A percentile compares a stretch with the other conserved stretches of the same genome.
These are phyloP conservation scores for Diaporthe destruens DNA, from an alignment of 2,329 filamentous ascomycete species.

Conservation along the genomic window DNA sequence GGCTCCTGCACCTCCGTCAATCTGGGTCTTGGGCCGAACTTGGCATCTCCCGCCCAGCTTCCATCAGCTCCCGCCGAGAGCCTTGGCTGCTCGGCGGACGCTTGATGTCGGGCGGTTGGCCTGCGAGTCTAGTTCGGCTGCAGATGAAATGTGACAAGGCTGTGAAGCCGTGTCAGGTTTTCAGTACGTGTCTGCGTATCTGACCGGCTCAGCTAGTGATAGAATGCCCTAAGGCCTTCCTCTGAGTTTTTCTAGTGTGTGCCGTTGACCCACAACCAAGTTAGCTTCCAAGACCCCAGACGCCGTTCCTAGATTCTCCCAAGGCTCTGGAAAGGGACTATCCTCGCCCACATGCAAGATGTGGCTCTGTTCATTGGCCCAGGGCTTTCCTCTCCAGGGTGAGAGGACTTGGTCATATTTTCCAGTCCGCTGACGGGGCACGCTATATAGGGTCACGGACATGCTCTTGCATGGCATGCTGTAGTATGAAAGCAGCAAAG, in stretches of 20 bases:
- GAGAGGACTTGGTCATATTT: background rate
- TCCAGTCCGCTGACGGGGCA: background rate
- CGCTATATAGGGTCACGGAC: slow-evolving; percentile 9
- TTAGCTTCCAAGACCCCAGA: background rate
- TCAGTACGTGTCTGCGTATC: background rate
- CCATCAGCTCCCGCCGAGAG: slow-evolving; percentile 8
- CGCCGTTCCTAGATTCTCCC: background rate
- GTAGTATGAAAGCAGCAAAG: background rate
- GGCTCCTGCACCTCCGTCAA: slow-evolving; percentile 14
- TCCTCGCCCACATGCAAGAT: slow-evolving; percentile 4
- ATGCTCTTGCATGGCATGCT: slow-evolving; percentile 5
- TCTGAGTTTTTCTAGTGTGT: slow-evolving; percentile 11
- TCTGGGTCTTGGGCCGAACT: slow-evolving; percentile 13
- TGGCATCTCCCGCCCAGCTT: slow-evolving; percentile 30
- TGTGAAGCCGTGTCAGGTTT: background rate
- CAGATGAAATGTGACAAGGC: slow-evolving; percentile 9
- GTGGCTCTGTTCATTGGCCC: slow-evolving; percentile 8
- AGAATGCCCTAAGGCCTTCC: background rate
- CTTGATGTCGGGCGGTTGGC: slow-evolving; percentile 8
- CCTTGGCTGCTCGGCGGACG: slow-evolving; percentile 30
- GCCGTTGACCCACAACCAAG: slow-evolving; percentile 3
- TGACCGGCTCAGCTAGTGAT: background rate
- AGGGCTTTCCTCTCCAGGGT: background rate
- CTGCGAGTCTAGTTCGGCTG: background rate
- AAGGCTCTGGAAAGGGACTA: slow-evolving; percentile 11